Conservation (phyloP, 2,329 filamentous ascomycete species). For the Cladosporium sp. region DNA sequence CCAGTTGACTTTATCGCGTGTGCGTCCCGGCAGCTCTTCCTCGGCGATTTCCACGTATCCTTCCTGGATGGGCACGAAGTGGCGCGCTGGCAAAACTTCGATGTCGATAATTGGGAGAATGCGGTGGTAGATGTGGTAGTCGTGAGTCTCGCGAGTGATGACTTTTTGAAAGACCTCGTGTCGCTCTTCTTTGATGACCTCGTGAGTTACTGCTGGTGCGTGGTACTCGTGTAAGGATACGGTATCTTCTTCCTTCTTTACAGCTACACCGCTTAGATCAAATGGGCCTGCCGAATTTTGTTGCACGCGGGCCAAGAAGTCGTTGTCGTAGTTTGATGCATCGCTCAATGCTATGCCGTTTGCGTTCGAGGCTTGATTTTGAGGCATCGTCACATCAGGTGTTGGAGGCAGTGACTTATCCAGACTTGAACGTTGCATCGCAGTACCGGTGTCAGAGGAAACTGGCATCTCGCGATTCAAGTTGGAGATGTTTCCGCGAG, state of each 20-base stretch:
- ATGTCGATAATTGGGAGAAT: constrained; percentile 56
- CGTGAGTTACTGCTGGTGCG: constrained; percentile 52
- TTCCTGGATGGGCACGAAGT: constrained; percentile 47
- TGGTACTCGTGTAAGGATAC: constrained; percentile 33
- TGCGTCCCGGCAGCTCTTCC: constrained; percentile 40
- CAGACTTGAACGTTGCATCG: constrained; percentile 20
- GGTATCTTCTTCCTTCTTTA: constrained; percentile 3
- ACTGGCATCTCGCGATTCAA: not conserved
- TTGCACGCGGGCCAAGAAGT: not conserved
- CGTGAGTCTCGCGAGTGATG: constrained; percentile 56
- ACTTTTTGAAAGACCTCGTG: constrained; percentile 51
- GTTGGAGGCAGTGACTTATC: constrained; percentile 30
- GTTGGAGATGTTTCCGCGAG: not conserved
- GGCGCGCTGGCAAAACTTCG: constrained; percentile 54
- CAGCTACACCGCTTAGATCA: not conserved
- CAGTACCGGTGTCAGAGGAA: not conserved
- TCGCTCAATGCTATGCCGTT: not conserved
- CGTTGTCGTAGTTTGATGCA: not conserved
- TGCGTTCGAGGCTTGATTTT: not conserved
- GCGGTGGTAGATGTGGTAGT: constrained; percentile 54
- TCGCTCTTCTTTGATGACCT: constrained; percentile 45
- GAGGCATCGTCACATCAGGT: constrained; percentile 8
- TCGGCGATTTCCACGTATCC: constrained; percentile 49
- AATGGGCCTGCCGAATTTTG: constrained; percentile 4
- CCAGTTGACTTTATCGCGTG: constrained; percentile 31